Conservation (phyloP, 192 early-diverging fungal genomes). For the Lobulomyces angularis region DNA sequence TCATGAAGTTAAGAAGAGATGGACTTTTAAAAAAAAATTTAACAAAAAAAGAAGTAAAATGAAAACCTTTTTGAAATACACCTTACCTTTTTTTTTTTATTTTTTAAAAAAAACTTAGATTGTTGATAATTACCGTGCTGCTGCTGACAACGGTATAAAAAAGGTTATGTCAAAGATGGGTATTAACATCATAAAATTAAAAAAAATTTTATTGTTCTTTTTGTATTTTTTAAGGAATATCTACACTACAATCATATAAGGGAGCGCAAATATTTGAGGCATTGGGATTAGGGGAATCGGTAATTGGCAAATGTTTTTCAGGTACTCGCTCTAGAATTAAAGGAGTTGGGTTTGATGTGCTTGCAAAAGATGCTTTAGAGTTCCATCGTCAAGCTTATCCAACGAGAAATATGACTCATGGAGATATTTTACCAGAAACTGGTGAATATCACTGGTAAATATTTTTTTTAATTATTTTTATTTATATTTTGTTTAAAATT, state of each 20-base stretch:
- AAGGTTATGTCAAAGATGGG: constrained; percentile 99
- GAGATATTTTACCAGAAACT: constrained; percentile 72
- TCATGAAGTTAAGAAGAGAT: constrained; percentile 82
- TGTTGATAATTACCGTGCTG: constrained; percentile 72
- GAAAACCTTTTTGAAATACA: no score
- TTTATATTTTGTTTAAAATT: no score
- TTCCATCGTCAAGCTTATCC: constrained; percentile 80
- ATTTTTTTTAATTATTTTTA: no score
- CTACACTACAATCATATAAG: constrained; percentile 93
- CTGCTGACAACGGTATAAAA: constrained; percentile 82
- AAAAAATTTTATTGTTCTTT: no score
- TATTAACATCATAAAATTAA: no score
- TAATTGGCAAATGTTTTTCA: constrained; percentile 82
- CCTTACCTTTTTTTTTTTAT: no score
- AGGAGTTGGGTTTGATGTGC: constrained; percentile 60
- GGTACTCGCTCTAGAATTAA: constrained; percentile 93
- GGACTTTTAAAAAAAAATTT: constrained; percentile 46
- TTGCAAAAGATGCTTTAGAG: constrained; percentile 78
- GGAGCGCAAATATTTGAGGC: constrained; percentile 99
- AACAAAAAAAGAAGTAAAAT: constrained; percentile 45
- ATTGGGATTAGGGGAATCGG: constrained; percentile 75
- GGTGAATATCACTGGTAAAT: constrained; percentile 98
- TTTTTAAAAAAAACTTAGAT: no score
- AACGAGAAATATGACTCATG: constrained; percentile 43
- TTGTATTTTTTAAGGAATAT: no score